Base-by-base conservation (phyloP, 345 rosid genomes). In the Raphanus sativus region DNA sequence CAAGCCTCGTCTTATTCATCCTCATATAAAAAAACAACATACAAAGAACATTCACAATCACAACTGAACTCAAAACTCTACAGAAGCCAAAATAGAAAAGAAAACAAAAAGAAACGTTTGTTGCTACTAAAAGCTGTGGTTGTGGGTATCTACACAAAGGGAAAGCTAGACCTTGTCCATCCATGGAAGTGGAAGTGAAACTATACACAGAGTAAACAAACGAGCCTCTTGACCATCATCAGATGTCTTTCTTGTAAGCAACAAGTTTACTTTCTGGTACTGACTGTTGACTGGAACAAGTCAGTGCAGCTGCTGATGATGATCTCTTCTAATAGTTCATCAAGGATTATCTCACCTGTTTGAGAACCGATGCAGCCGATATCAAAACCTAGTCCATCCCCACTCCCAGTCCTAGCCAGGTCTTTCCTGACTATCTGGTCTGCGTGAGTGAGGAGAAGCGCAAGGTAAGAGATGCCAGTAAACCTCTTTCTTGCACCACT, bases 381-480 rank as follows among this genome's bases (percentile, higher is more conserved):
- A 45, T 86, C 92, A 33, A 55, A 77, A 2, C 81, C 81, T 12
- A 88, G 75, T 89, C 88, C 91, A 90, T 89, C n/a, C n/a, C 98
- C 97, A 94, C 54, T 75, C 72, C 89, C 86, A 11, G 59, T 55
- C 61, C 83, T 86, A 10, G 87, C 80, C 89, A 94, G 45, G 83
- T 89, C 98, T 83, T 91, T 94, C 38, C 55, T 65, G 36, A 90
- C 89, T 61, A 92, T 83, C 73, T 88, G 97, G 62, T 91, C 95
- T 72, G 56, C 11, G 93, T 85, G n/a, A n/a, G 68, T 50, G 88
- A 61, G 97, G 97, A 64, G 86, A 64, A 10, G 97, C n/a, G 88
- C 45, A 73, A 4, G 92, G 92, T 54, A 84, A 79, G 65, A 90
- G 88, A 81, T 92, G 86, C 96, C 96, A 89, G 24, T 82, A 73